phyloP scores from a whole-genome alignment of 176 grass and related monocot genomes.

The Chloris gayana region DNA sequence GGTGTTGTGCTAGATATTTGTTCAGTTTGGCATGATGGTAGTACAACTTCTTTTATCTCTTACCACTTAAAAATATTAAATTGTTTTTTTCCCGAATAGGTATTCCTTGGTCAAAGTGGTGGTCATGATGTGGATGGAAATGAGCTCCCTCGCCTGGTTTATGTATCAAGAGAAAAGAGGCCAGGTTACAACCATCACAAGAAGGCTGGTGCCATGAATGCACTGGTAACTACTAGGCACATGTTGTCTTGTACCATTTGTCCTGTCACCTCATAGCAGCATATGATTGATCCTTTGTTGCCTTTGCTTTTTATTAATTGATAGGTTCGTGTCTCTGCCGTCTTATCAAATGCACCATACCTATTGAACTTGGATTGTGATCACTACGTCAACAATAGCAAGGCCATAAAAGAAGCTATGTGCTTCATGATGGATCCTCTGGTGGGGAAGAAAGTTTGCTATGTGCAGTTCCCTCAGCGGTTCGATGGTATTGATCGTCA shows the following conservation, averaged over 20 bases:
- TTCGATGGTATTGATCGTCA: slow-evolving; percentile 91
- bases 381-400: slow-evolving; percentile 95
- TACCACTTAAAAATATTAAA: slow-evolving; percentile 21
- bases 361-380: slow-evolving; percentile 95
- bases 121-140: slow-evolving; percentile 84
- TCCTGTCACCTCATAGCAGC: slow-evolving; percentile 15
- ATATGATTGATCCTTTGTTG: slow-evolving; percentile 12
- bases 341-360: slow-evolving; percentile 83
- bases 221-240: slow-evolving; percentile 60
- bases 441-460: slow-evolving; percentile 87
- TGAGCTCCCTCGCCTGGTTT: slow-evolving; percentile 86
- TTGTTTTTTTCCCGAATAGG: slow-evolving; percentile 49
- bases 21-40: background rate
- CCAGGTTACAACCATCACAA: slow-evolving; percentile 93
- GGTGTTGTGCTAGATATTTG: background rate
- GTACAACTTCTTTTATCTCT: background rate
- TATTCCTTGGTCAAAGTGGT: slow-evolving; percentile 96
- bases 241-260: slow-evolving; percentile 21
- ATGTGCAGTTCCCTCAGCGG: slow-evolving; percentile 91
- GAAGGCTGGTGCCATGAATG: slow-evolving; percentile 97
- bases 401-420: slow-evolving; percentile 86
- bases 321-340: slow-evolving; percentile 86
- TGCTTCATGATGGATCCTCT: slow-evolving; percentile 99
- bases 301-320: slow-evolving; percentile 32
- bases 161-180: slow-evolving; percentile 94